Base-by-base conservation (phyloP, 2,329 filamentous ascomycete species). In the Reticulascus tulasneorum region DNA sequence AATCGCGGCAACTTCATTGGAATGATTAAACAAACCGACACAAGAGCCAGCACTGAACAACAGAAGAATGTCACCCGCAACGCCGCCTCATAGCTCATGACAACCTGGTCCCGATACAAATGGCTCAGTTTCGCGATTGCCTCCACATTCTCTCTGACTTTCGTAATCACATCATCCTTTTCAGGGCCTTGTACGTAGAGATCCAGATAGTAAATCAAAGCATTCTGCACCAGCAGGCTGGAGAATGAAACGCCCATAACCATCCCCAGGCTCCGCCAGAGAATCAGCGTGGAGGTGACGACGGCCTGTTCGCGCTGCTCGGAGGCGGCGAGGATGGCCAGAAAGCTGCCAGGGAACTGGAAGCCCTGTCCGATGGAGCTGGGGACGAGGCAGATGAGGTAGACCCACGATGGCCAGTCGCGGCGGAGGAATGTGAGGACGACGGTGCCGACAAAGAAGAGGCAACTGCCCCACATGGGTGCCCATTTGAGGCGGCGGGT, bases 201-300 rank as follows among this genome's bases (percentile, higher is more conserved):
- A 5, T 74, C 59, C 6, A 91, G 67, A 46, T 80, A 82, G 13
- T 67, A 60, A 8, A 75, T 60, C 33, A 91, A 63, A 1, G 76
- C 71, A 50, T 88, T 88, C 61, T 91, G 85, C 43, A 90, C 64
- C 7, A 88, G 75, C 38, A 88, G 69, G 53, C 81, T 85, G 47
- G 79, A 84, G 34, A 73, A 64, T 1, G 84, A 79, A 28, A 90
- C 75, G n/a, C 85, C 86, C 51, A 89, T 69, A 1, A 90, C 84
- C 37, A 73, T 75, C 7, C 85, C 86, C 6, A 90, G 59, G 39
- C 76, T 79, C 36, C 85, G 73, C 77, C 82, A 88, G 13, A 90
- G 63, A 13, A 83, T 73, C 42, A 90, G 63, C 0, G 84, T 87
- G 35, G 74, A 79, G 2, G 83, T 85, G 10, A 80, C 78, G 25